Percentiles rank a stretch among this genome's conserved stretches.
Conservation (phyloP, 768 basidiomycete species). For the Hypholoma sublateritium region DNA sequence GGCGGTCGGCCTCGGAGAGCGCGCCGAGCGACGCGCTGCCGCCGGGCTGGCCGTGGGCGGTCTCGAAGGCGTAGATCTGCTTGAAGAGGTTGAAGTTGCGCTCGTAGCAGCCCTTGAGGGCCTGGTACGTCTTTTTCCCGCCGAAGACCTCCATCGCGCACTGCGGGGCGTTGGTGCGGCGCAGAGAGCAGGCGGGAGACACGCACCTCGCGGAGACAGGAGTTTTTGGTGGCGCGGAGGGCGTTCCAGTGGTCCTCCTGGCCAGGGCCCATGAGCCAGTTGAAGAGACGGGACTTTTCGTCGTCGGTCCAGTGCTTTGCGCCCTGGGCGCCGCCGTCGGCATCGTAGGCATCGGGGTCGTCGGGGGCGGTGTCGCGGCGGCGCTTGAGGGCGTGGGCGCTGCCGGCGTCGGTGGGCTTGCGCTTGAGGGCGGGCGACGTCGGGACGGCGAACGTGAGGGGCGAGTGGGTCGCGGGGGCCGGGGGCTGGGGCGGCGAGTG, state of each 20-base stretch:
- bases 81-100: constrained; percentile 85
- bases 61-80: constrained; percentile 75
- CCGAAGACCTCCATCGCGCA: constrained; percentile 72
- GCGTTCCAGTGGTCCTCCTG: constrained; percentile 80
- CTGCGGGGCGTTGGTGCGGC: constrained; percentile 32
- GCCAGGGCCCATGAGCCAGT: constrained; percentile 71
- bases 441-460: constrained; percentile 31
- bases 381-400: constrained; percentile 41
- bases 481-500: constrained; percentile 38
- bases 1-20: constrained; percentile 60
- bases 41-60: constrained; percentile 40
- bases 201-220: constrained; percentile 73
- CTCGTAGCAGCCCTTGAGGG: constrained; percentile 82
- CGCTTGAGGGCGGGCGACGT: constrained; percentile 47
- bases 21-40: constrained; percentile 33
- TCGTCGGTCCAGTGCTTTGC: constrained; percentile 87
- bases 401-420: constrained; percentile 45
- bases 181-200: constrained; percentile 4
- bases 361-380: constrained; percentile 41
- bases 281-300: constrained; percentile 76
- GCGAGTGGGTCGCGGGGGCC: constrained; percentile 32
- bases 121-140: constrained; percentile 79
- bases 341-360: constrained; percentile 41
- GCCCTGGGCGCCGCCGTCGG: constrained; percentile 53
- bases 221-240: constrained; percentile 79